Evolutionary conservation across 2,329 filamentous ascomycete species (phyloP), one percentile per base, ranked within the genome.

Genomic region (Periconia digitata): DNA sequence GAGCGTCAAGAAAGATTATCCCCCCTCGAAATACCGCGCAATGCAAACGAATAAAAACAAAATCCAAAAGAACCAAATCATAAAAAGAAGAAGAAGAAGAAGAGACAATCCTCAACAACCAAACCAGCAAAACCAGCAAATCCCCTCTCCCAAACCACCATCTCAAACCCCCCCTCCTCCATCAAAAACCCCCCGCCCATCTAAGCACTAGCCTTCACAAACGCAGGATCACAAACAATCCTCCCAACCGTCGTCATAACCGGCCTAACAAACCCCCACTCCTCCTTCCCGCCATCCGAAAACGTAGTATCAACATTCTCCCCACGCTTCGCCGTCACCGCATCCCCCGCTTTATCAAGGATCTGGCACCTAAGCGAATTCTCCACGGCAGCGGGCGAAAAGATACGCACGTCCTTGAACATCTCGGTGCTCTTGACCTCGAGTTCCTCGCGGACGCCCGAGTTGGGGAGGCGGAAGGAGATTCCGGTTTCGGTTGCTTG

Each of bases 141-240:
- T n/a, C n/a, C n/a, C n/a, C n/a, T n/a, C n/a, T n/a, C n/a, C n/a
- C n/a, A n/a, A n/a, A n/a, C n/a, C n/a, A n/a, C n/a, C n/a, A n/a
- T n/a, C n/a, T n/a, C n/a, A n/a, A n/a, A n/a, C n/a, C n/a, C n/a
- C n/a, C n/a, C n/a, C n/a, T n/a, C n/a, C n/a, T n/a, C n/a, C n/a
- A n/a, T n/a, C n/a, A n/a, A n/a, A n/a, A n/a, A n/a, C n/a, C n/a
- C n/a, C n/a, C n/a, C n/a, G n/a, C n/a, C n/a, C n/a, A n/a, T n/a
- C n/a, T n/a, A n/a, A n/a, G n/a, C n/a, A n/a, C n/a, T n/a, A n/a
- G n/a, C 16, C 15, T 21, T 21, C 40, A 35, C 36, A 40, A 48
- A 48, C 1, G 35, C 17, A 13, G 40, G 40, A 21, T 48, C 46
- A 35, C 46, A 48, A n/a, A 40, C 37, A 35, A 44, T 48, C 21